Base-by-base conservation (phyloP, 2,329 filamentous ascomycete genomes). In the Elsinoe arachidis region DNA sequence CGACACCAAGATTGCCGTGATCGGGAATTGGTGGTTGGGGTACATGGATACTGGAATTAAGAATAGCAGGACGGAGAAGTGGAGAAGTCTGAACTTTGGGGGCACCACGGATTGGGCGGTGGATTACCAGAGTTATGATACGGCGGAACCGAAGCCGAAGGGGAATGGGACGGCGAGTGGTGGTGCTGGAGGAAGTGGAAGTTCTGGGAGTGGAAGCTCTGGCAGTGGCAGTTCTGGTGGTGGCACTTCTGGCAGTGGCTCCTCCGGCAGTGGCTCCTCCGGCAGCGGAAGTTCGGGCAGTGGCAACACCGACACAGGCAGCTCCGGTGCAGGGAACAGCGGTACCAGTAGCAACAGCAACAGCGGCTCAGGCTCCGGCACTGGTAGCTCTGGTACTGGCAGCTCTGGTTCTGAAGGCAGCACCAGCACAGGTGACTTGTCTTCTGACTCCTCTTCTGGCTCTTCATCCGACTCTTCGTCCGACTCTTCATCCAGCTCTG, bases 81-180 rank as follows among this genome's bases (percentile, higher is more conserved):
- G 63, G 41, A 58, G 64, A 7, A 23, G 54, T 0, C 61, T 66
- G 44, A 69, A 69, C 58, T 69, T 71, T 58, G 66, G 60, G 9
- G 71, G 71, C 7, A 67, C 59, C 2, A 62, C 62, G 2, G 70
- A 73, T 59, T 74, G 70, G 72, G 71, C 71, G 5, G 59, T 70
- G 9, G 72, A 74, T 56, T 49, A 49, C 33, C 44, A 49, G 44
- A 49, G 44, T 19, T 19, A 15, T 34, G 44, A 49, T 49, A 21
- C 33, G 2, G 37, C 37, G 12, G 37, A 38, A 9, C 37, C 37
- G 37, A 38, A 38, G 37, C 23, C 23, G 7, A 10, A 15, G 17
- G 10, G 7, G 23, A 49, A 49, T 17, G 30, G 44, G 23, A 49
- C 44, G 26, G 17, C 30, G 23, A 15, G 30, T n/a, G 44, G 44